Percentiles rank a stretch among this genome's conserved stretches.
phyloP scores from a whole-genome alignment of 345 rosid genomes.

The Schrenkiella parvula region DNA sequence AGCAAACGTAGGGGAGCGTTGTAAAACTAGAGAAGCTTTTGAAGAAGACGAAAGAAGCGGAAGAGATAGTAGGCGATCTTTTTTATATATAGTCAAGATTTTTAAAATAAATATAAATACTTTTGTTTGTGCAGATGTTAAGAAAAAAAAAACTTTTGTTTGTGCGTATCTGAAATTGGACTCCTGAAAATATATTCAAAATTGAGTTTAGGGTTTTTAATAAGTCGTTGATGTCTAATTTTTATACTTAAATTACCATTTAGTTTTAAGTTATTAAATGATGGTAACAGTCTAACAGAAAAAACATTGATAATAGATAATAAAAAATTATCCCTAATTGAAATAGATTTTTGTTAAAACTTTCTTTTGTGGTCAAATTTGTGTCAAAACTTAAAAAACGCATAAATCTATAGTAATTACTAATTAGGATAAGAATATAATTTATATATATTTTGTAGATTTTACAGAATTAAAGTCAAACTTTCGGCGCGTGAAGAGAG shows the following conservation, averaged over 20 bases:
- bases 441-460: not conserved
- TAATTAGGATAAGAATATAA: not conserved
- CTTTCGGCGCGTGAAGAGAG: not conserved
- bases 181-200: not conserved
- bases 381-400: not conserved
- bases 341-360: not conserved
- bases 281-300: too few relatives aligned
- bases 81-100: not conserved
- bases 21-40: not conserved
- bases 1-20: constrained; percentile 16
- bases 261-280: not conserved
- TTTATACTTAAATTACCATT: not conserved
- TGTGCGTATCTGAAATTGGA: not conserved
- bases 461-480: not conserved
- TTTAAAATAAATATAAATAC: not conserved
- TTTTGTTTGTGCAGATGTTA: not conserved
- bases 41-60: constrained; percentile 23
- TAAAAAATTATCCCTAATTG: not conserved
- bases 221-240: not conserved
- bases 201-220: not conserved
- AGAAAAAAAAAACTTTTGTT: not conserved
- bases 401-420: not conserved
- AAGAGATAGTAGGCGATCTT: constrained; percentile 12
- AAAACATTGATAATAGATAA: too few relatives aligned
- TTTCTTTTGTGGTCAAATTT: not conserved